Percentiles rank a stretch among this genome's conserved stretches.
phyloP scores from a whole-genome alignment of 176 grass and related monocot species.

The Triticum timopheevii region DNA sequence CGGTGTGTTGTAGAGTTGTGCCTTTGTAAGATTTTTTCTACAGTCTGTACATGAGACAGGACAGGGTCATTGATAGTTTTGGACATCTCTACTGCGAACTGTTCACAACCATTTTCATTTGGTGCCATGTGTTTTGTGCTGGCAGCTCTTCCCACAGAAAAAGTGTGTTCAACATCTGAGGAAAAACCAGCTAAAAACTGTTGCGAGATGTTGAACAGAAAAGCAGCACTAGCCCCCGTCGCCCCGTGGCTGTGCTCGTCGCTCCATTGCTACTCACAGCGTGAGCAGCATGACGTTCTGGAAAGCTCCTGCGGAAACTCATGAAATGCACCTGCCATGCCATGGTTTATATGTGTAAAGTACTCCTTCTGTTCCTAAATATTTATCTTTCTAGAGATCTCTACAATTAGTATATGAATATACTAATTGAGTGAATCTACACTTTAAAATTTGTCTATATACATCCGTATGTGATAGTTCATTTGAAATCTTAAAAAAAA shows the following conservation, averaged over 20 bases:
- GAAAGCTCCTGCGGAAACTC: too few relatives aligned
- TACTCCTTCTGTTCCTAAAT: too few relatives aligned
- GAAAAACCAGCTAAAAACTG: background rate
- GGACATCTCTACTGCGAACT: background rate
- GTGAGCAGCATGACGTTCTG: too few relatives aligned
- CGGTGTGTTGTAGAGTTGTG: background rate
- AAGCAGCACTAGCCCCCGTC: too few relatives aligned
- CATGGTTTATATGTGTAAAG: too few relatives aligned
- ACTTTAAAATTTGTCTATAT: too few relatives aligned
- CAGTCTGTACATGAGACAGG: slow-evolving; percentile 32
- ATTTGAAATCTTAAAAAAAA: too few relatives aligned
- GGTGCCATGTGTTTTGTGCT: background rate
- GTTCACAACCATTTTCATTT: background rate
- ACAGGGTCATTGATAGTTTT: background rate
- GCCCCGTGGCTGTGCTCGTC: background rate
- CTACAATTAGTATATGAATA: too few relatives aligned
- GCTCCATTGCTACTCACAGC: background rate
- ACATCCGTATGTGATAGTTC: too few relatives aligned
- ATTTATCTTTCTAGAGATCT: too few relatives aligned
- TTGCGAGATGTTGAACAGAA: background rate
- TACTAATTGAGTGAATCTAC: too few relatives aligned
- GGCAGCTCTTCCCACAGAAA: background rate
- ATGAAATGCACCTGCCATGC: too few relatives aligned
- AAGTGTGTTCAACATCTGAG: background rate
- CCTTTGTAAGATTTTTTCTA: background rate